These are phyloP conservation scores for Pichia sp. DNA, from an alignment of 1,139 yeast genomes.

Conservation along the genomic window DNA sequence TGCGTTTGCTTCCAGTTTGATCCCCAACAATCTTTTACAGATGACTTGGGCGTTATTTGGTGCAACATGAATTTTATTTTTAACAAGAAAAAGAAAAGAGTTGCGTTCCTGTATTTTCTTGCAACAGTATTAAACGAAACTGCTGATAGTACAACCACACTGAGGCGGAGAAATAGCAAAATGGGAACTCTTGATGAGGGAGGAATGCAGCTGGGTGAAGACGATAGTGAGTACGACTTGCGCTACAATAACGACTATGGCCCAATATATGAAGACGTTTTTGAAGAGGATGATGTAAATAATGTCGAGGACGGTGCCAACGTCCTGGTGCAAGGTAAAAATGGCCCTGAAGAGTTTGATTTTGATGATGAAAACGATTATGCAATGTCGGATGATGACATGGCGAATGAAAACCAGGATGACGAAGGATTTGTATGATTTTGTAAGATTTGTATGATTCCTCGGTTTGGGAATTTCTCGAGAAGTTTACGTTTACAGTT, in stretches of 20 bases:
- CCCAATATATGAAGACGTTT: slow-evolving; percentile 31
- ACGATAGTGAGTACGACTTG: slow-evolving; percentile 34
- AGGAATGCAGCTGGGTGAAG: slow-evolving; percentile 25
- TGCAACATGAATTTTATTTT: slow-evolving; percentile 88
- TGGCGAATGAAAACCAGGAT: slow-evolving; percentile 34
- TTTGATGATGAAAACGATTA: slow-evolving; percentile 34
- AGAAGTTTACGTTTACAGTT: not conserved
- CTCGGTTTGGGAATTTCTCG: too few relatives aligned
- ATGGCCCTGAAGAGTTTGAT: slow-evolving; percentile 26
- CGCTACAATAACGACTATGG: slow-evolving; percentile 31
- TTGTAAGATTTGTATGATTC: not conserved
- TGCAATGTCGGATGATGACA: slow-evolving; percentile 37
- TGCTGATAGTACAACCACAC: slow-evolving; percentile 3
- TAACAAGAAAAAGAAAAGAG: slow-evolving; percentile 86
- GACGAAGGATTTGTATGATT: slow-evolving; percentile 22
- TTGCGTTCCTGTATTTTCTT: slow-evolving; percentile 69
- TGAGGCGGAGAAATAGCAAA: slow-evolving; percentile 29
- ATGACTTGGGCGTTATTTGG: slow-evolving; percentile 81
- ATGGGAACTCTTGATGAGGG: slow-evolving; percentile 33
- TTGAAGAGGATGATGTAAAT: slow-evolving; percentile 27
- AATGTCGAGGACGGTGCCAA: slow-evolving; percentile 19
- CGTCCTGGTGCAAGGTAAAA: slow-evolving; percentile 4
- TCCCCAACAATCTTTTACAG: slow-evolving; percentile 75
- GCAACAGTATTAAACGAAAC: slow-evolving; percentile 29
- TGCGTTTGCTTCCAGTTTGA: slow-evolving; percentile 75